A percentile compares a stretch with the other conserved stretches of the same genome.
Evolutionary conservation across 2,329 filamentous ascomycete species (phyloP).

Genomic region (Botrytis porri): DNA sequence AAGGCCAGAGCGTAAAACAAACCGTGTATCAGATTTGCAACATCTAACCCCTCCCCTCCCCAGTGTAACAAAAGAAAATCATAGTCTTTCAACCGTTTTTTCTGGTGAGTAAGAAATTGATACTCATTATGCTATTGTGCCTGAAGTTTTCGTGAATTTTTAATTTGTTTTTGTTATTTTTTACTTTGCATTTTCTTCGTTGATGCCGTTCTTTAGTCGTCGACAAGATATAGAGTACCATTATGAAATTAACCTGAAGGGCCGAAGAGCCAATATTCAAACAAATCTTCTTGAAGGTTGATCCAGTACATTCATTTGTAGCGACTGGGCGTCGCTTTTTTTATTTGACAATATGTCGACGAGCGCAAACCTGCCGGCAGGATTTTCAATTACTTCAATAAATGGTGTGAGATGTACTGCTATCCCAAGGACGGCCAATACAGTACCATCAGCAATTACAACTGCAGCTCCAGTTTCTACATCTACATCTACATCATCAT

Average conservation of each 20-base stretch:
- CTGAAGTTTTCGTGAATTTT: not conserved
- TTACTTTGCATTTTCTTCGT: conserved; percentile 26
- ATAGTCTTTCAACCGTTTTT: not conserved
- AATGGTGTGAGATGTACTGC: conserved; percentile 53
- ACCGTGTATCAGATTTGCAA: conserved; percentile 18
- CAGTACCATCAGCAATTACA: conserved; percentile 20
- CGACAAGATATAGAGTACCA: conserved; percentile 3
- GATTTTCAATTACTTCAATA: conserved; percentile 50
- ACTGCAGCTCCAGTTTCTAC: conserved; percentile 15
- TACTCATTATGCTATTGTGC: conserved; percentile 3
- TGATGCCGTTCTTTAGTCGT: conserved; percentile 6
- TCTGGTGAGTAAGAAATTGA: not conserved
- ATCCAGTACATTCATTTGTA: conserved; percentile 29
- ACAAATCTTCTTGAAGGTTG: conserved; percentile 31
- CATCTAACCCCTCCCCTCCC: conserved; percentile 10
- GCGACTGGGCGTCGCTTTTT: conserved; percentile 33
- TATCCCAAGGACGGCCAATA: conserved; percentile 43
- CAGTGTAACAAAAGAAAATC: conserved; percentile 9
- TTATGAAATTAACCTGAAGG: conserved; percentile 30
- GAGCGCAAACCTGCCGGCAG: conserved; percentile 42
- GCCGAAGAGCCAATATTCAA: conserved; percentile 30
- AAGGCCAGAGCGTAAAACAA: conserved; percentile 17
- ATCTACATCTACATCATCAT: not conserved
- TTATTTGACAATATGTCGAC: conserved; percentile 42
- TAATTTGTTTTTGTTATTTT: conserved; percentile 6